A percentile compares a stretch with the other conserved stretches of the same genome.
Evolutionary conservation across 2,329 filamentous ascomycete species (phyloP).

Genomic region (Xylaria sp.): DNA sequence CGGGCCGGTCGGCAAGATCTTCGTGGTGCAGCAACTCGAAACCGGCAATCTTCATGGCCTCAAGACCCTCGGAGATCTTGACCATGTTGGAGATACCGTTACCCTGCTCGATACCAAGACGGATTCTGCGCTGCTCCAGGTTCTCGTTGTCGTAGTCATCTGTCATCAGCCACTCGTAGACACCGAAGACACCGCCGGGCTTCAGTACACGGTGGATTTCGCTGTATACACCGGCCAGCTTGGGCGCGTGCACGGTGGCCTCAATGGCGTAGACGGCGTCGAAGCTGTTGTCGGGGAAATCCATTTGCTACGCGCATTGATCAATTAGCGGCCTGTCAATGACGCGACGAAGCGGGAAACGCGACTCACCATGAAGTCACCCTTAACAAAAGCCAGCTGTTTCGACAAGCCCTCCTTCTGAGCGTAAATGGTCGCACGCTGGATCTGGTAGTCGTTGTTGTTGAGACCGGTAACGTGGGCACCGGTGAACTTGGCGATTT

Average conservation of each 20-base stretch:
- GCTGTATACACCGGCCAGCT: slow-evolving; percentile 84
- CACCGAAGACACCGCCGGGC: slow-evolving; percentile 90
- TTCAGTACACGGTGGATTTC: slow-evolving; percentile 95
- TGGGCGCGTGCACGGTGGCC: slow-evolving; percentile 90
- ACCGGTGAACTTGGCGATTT: slow-evolving; percentile 94
- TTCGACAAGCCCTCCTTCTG: slow-evolving; percentile 71
- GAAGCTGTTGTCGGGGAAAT: slow-evolving; percentile 85
- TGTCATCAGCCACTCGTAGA: slow-evolving; percentile 99
- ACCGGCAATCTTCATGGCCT: slow-evolving; percentile 79
- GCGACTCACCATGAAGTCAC: slow-evolving; percentile 77
- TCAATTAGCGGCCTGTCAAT: slow-evolving; percentile 1
- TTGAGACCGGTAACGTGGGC: slow-evolving; percentile 87
- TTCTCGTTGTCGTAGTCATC: slow-evolving; percentile 89
- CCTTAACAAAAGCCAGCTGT: slow-evolving; percentile 84
- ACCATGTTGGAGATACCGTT: slow-evolving; percentile 99
- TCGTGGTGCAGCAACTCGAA: slow-evolving; percentile 81
- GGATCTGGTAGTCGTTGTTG: slow-evolving; percentile 99
- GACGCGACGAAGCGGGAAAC: background rate
- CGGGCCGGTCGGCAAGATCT: slow-evolving; percentile 73
- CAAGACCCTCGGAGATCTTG: slow-evolving; percentile 71
- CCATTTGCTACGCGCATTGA: slow-evolving; percentile 65
- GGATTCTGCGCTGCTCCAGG: slow-evolving; percentile 78
- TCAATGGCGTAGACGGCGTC: slow-evolving; percentile 97
- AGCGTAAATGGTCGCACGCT: slow-evolving; percentile 83
- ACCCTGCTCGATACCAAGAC: slow-evolving; percentile 90